phyloP scores from a whole-genome alignment of 202 grass and related monocot species.

The Panicum hallii region DNA sequence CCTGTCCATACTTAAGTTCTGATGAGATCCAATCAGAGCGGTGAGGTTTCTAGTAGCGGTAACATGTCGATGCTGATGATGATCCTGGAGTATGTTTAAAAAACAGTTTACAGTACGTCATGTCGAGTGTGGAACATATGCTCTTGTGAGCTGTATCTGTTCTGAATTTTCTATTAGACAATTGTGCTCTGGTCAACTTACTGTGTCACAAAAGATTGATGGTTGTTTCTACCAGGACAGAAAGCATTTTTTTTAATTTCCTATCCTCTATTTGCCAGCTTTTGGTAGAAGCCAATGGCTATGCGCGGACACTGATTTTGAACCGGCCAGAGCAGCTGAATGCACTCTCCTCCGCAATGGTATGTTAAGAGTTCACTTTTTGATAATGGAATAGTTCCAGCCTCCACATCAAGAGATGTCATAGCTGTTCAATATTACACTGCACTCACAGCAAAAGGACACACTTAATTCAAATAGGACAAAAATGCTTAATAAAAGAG shows the following conservation, averaged over 20 bases:
- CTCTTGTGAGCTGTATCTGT: slow-evolving; percentile 7
- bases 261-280: slow-evolving; percentile 49
- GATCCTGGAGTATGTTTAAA: no score
- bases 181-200: background rate
- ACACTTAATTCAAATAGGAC: background rate
- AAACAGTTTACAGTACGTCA: no score
- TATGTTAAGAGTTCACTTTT: slow-evolving; percentile 32
- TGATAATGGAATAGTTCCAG: background rate
- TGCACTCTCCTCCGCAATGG: slow-evolving; percentile 79
- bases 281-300: slow-evolving; percentile 76
- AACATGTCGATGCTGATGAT: background rate
- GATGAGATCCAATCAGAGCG: background rate
- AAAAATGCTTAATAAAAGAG: background rate
- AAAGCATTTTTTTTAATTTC: background rate
- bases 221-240: slow-evolving; percentile 12
- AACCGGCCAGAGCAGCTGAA: slow-evolving; percentile 88
- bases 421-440: background rate
- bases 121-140: background rate
- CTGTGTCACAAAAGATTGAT: background rate
- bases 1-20: background rate
- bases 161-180: background rate
- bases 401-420: no score
- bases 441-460: background rate
- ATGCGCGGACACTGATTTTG: slow-evolving; percentile 66
- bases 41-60: background rate